These are phyloP conservation scores for Hypoxylon sp. DNA, from an alignment of 2,329 filamentous ascomycete genomes.

Conservation along the genomic window DNA sequence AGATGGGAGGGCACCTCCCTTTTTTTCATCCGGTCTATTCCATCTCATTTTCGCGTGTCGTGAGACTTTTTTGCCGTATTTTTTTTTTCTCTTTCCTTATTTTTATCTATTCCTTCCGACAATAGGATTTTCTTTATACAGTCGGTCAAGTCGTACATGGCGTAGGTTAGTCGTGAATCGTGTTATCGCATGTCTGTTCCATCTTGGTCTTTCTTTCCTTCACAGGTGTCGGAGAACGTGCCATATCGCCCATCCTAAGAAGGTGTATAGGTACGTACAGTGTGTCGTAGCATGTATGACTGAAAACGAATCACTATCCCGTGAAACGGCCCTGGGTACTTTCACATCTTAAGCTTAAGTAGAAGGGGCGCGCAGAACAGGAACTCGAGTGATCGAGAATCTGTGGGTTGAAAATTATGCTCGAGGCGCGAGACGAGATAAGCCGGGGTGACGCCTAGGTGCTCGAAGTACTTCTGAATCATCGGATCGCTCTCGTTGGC, in stretches of 20 bases:
- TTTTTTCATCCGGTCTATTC: no score
- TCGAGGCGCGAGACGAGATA: conserved; percentile 58
- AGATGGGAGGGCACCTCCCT: no score
- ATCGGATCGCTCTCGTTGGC: conserved; percentile 56
- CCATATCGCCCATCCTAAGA: background rate
- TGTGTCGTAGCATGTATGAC: conserved; percentile 25
- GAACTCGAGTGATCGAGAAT: conserved; percentile 57
- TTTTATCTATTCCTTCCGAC: background rate
- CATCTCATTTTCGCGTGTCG: background rate
- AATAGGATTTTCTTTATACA: background rate
- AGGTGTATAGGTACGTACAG: background rate
- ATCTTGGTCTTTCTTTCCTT: no score
- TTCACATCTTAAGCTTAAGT: conserved; percentile 39
- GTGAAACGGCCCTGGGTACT: no score
- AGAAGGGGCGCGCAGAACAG: conserved; percentile 55
- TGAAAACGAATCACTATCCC: background rate
- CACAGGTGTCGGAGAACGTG: background rate
- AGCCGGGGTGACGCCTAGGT: conserved; percentile 60
- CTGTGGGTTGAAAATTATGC: conserved; percentile 58
- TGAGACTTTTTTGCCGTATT: background rate
- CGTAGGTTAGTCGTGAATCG: background rate
- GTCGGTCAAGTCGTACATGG: background rate
- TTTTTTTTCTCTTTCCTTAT: background rate
- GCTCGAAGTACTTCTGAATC: conserved; percentile 61
- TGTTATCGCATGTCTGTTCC: background rate